These are phyloP conservation scores for Gaillardinia entomophila DNA, from an alignment of 805 yeast species.

Conservation along the genomic window DNA sequence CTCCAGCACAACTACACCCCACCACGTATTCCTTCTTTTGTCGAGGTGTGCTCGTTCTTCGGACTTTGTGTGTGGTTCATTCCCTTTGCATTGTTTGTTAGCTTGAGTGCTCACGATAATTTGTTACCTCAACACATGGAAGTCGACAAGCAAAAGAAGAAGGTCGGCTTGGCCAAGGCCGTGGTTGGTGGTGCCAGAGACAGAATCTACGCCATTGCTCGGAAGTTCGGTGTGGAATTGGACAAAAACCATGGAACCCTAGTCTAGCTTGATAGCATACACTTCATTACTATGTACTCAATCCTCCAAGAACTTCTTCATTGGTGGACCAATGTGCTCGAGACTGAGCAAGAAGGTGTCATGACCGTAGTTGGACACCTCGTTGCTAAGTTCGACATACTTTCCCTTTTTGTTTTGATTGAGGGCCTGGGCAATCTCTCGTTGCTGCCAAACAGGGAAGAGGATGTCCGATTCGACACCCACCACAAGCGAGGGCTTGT, in stretches of 20 bases:
- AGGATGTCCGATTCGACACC: conserved; percentile 92
- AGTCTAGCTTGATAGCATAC: conserved; percentile 9
- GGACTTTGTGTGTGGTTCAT: conserved; percentile 92
- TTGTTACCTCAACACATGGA: conserved; percentile 58
- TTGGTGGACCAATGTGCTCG: conserved; percentile 75
- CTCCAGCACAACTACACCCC: conserved; percentile 54
- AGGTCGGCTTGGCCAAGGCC: conserved; percentile 61
- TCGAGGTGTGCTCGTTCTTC: conserved; percentile 92
- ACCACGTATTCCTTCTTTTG: conserved; percentile 70
- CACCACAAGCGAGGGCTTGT: conserved; percentile 65
- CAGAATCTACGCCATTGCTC: conserved; percentile 37
- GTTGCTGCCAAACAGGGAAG: conserved; percentile 93
- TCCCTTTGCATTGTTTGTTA: conserved; percentile 88
- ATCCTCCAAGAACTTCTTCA: conserved; percentile 52
- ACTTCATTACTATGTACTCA: not conserved
- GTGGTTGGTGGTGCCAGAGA: conserved; percentile 51
- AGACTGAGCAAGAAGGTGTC: conserved; percentile 82
- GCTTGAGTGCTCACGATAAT: conserved; percentile 87
- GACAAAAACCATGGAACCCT: conserved; percentile 51
- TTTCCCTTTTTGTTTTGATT: conserved; percentile 23
- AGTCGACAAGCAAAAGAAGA: conserved; percentile 19
- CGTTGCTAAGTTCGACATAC: conserved; percentile 72
- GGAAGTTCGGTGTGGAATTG: conserved; percentile 60
- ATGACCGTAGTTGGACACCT: conserved; percentile 80
- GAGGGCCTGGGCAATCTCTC: conserved; percentile 66